phyloP scores from a whole-genome alignment of 2,329 filamentous ascomycete genomes.

The Colletotrichum musae region DNA sequence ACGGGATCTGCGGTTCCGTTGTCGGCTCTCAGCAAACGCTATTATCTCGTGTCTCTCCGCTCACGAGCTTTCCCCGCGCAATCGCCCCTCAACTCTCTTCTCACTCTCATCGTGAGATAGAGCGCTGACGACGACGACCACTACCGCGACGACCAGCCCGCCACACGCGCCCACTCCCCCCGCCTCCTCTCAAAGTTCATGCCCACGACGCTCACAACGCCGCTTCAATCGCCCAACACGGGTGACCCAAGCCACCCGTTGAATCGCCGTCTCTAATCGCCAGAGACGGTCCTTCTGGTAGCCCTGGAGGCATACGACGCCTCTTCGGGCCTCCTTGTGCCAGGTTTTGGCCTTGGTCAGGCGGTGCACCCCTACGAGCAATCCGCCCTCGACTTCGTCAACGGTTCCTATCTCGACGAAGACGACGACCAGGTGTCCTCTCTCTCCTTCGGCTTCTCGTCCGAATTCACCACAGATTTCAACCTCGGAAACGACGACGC shows the following conservation, averaged over 20 bases:
- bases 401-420: slow-evolving; percentile 35
- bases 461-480: slow-evolving; percentile 30
- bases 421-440: slow-evolving; percentile 41
- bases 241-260: slow-evolving; percentile 18
- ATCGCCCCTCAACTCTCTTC: not conserved
- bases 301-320: slow-evolving; percentile 54
- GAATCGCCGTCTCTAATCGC: slow-evolving; percentile 36
- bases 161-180: not conserved
- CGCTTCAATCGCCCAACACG: slow-evolving; percentile 14
- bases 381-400: slow-evolving; percentile 35
- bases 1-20: slow-evolving; percentile 3
- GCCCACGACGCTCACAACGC: slow-evolving; percentile 20
- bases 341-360: slow-evolving; percentile 52
- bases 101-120: slow-evolving; percentile 18
- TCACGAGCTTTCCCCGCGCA: slow-evolving; percentile 4
- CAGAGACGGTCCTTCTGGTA: slow-evolving; percentile 46
- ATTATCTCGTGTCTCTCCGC: not conserved
- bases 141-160: slow-evolving; percentile 1
- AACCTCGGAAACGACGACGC: slow-evolving; percentile 20
- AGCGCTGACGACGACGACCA: slow-evolving; percentile 1
- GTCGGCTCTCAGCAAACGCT: not conserved
- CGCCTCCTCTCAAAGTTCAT: slow-evolving; percentile 12
- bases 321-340: slow-evolving; percentile 50
- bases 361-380: slow-evolving; percentile 44
- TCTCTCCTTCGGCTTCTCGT: slow-evolving; percentile 46